Percentiles rank a stretch among this genome's conserved stretches.
Evolutionary conservation across 139 green algal species (phyloP).

Genomic region (Diplosphaera chodatii): DNA sequence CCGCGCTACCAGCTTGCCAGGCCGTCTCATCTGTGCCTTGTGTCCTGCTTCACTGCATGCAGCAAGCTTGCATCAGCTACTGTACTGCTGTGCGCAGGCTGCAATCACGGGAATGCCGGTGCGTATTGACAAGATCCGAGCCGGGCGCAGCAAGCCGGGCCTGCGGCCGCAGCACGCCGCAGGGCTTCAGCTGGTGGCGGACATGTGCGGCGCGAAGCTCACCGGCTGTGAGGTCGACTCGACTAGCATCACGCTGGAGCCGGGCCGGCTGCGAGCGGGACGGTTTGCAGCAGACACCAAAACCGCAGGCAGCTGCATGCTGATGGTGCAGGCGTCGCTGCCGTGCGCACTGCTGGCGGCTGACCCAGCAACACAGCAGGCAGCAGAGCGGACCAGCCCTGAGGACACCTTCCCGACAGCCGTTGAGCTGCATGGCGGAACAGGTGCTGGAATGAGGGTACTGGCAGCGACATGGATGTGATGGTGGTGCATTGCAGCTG

Average conservation of each 20-base stretch:
- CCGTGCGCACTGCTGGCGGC: constrained; percentile 5
- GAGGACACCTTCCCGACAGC: constrained; percentile 15
- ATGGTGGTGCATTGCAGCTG: too few relatives aligned
- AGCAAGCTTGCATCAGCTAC: too few relatives aligned
- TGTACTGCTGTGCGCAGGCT: not conserved
- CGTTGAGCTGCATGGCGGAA: constrained; percentile 63
- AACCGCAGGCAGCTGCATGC: constrained; percentile 70
- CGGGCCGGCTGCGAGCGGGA: constrained; percentile 22
- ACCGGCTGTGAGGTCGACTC: constrained; percentile 25
- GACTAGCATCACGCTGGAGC: constrained; percentile 31
- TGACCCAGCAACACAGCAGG: too few relatives aligned
- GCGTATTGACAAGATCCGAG: too few relatives aligned
- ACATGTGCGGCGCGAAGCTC: constrained; percentile 39
- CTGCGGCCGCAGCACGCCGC: constrained; percentile 50
- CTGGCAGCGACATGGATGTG: too few relatives aligned
- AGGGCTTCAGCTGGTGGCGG: constrained; percentile 48
- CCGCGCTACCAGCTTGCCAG: too few relatives aligned
- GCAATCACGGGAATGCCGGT: not conserved
- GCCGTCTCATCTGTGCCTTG: too few relatives aligned
- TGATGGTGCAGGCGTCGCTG: constrained; percentile 40
- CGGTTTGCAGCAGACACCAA: constrained; percentile 47
- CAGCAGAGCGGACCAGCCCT: constrained; percentile 40
- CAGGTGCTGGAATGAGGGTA: too few relatives aligned
- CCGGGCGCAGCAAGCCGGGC: constrained; percentile 24
- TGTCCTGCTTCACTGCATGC: not conserved